Conservation (phyloP, 371 early-diverging fungal genomes). For the Actinomortierella wolfii region DNA sequence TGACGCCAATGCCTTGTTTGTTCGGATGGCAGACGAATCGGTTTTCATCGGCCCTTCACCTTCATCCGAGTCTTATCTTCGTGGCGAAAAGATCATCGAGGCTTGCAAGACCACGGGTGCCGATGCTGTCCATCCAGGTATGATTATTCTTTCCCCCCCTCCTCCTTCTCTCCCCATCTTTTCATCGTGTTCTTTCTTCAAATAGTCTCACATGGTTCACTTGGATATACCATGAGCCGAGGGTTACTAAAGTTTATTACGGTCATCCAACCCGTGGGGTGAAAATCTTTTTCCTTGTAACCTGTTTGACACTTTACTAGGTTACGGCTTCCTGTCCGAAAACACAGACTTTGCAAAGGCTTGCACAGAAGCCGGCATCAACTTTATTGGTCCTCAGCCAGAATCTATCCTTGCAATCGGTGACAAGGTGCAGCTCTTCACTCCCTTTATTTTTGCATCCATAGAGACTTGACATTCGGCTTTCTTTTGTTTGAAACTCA, state of each 20-base stretch:
- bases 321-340: slow-evolving; percentile 91
- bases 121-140: slow-evolving; percentile 81
- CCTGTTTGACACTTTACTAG: slow-evolving; percentile 8
- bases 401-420: slow-evolving; percentile 90
- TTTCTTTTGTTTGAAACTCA: slow-evolving; percentile 39
- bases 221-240: neutral
- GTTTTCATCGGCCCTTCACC: slow-evolving; percentile 74
- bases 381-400: slow-evolving; percentile 78
- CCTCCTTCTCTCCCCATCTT: neutral
- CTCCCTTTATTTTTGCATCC: no score
- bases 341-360: slow-evolving; percentile 76
- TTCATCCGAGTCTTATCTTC: slow-evolving; percentile 73
- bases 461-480: slow-evolving; percentile 51
- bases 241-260: neutral
- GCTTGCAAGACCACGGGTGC: slow-evolving; percentile 67
- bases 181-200: no score
- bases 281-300: neutral
- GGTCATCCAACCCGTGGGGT: neutral
- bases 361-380: slow-evolving; percentile 61
- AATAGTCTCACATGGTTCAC: neutral
- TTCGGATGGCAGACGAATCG: slow-evolving; percentile 85
- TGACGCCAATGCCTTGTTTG: slow-evolving; percentile 82
- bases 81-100: slow-evolving; percentile 64
- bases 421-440: slow-evolving; percentile 92
- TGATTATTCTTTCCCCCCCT: neutral